Percentiles rank a stretch among this genome's conserved stretches.
These are phyloP conservation scores for Filobasidium uniguttulatum DNA, from an alignment of 1,284 basidiomycete genomes.

Conservation along the genomic window DNA sequence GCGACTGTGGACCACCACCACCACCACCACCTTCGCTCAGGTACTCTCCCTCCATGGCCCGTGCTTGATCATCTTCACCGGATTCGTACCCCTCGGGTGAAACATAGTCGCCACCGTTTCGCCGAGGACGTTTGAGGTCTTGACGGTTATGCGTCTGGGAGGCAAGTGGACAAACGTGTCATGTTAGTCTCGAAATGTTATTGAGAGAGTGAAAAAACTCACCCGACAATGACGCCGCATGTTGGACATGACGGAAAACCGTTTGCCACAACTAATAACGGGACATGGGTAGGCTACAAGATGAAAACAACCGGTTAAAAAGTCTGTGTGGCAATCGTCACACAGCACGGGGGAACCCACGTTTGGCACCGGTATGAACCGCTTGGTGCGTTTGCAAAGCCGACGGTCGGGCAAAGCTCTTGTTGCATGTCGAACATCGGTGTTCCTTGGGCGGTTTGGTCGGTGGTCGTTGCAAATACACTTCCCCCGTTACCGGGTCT, in stretches of 20 bases:
- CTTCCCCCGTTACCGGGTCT: not conserved
- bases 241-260: constrained; percentile 50
- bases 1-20: no score
- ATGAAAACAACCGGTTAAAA: constrained; percentile 5
- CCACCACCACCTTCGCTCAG: no score
- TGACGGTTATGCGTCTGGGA: no score
- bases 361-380: constrained; percentile 50
- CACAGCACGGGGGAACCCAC: constrained; percentile 34
- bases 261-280: constrained; percentile 41
- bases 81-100: no score
- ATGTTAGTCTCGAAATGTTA: no score
- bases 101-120: no score
- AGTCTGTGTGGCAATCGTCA: constrained; percentile 9
- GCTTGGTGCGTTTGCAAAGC: constrained; percentile 54
- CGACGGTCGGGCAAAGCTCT: constrained; percentile 50
- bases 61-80: no score
- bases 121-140: no score
- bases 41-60: no score
- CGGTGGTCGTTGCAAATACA: not conserved
- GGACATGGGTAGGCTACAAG: constrained; percentile 44
- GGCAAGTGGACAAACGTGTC: no score
- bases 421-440: constrained; percentile 42
- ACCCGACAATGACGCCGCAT: constrained; percentile 46
- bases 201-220: constrained; percentile 4
- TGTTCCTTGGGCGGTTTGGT: constrained; percentile 8